Base-by-base conservation (phyloP, 2,329 filamentous ascomycete species). In the Penicillium sp. region DNA sequence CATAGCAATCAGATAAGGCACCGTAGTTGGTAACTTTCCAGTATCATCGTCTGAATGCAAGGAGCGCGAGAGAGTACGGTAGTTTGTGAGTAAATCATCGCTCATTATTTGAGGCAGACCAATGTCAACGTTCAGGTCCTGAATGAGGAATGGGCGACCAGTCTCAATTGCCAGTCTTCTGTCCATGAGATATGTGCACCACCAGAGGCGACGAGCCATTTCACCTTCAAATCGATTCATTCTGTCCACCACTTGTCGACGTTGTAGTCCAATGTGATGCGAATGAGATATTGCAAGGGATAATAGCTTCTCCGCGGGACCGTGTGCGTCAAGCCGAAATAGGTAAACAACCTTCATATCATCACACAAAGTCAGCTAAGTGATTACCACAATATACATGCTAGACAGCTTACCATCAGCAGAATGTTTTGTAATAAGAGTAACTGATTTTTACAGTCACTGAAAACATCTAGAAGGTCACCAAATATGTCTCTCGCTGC, bases 171-270 rank as follows among this genome's bases (percentile, higher is more conserved):
- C 57, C 18, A 67, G 16, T 49, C 64, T 49, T 24, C 65, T 55
- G 42, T 68, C 64, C 47, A 68, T 43, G 2, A 61, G 34, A 36
- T 67, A 67, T 1, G 68, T 55, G 38, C 65, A 64, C 69, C 69
- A 71, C 53, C 67, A 70, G 1, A 71, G 47, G 3, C 68, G 60
- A 18, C 68, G 67, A 32, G 47, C 42, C 57, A 69, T 65, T 40
- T 71, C 66, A 27, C 51, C 46, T 1, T 61, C 46, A 21, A 60
- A 64, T 1, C 38, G 38, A 13, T 43, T 18, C 54, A 64, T 57
- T 5, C 13, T n/a, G 13, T 54, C 40, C 1, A 63, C 46, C 3
- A 61, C 57, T 47, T 57, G 57, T 4, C 55, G 47, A 31, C 62
- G 56, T n/a, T 67, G 64, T 2, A 64, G 52, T 11, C 64, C 64